Evolutionary conservation across 1,139 yeast species (phyloP).

Genomic region (Taphrina deformans): DNA sequence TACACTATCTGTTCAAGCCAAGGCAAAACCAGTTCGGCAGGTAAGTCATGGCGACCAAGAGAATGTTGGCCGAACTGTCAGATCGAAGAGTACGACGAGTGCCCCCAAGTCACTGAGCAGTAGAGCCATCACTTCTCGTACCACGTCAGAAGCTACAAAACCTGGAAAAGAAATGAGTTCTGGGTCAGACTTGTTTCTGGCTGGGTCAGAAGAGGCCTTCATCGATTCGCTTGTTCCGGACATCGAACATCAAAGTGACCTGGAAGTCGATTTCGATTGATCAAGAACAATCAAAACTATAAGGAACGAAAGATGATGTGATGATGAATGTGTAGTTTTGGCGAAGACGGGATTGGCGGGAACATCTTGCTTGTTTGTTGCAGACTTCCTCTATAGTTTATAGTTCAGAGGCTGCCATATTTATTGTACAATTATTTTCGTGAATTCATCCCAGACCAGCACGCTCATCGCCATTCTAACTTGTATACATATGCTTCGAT

Average conservation of each 20-base stretch:
- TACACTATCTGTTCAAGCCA: conserved; percentile 23
- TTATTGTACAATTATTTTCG: neutral
- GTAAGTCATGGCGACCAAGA: neutral
- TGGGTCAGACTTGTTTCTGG: neutral
- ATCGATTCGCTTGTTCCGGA: neutral
- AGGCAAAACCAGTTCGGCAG: neutral
- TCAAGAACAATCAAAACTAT: no score
- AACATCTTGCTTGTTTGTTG: neutral
- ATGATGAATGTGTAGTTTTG: neutral
- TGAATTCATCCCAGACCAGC: neutral
- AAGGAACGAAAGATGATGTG: neutral
- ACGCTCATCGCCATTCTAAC: neutral
- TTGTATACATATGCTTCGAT: neutral
- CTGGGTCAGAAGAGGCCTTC: neutral
- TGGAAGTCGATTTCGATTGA: conserved; percentile 3
- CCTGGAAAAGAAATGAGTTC: no score
- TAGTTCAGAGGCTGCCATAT: neutral
- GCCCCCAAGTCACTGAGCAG: no score
- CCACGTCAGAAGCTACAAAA: no score
- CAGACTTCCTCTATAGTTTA: neutral
- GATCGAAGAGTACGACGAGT: neutral
- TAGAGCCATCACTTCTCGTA: neutral
- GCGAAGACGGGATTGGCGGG: neutral
- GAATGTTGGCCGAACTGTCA: neutral
- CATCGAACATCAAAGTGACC: neutral